phyloP scores from a whole-genome alignment of 352 stramenopile genomes.

The Globisporangium paroecandrum region DNA sequence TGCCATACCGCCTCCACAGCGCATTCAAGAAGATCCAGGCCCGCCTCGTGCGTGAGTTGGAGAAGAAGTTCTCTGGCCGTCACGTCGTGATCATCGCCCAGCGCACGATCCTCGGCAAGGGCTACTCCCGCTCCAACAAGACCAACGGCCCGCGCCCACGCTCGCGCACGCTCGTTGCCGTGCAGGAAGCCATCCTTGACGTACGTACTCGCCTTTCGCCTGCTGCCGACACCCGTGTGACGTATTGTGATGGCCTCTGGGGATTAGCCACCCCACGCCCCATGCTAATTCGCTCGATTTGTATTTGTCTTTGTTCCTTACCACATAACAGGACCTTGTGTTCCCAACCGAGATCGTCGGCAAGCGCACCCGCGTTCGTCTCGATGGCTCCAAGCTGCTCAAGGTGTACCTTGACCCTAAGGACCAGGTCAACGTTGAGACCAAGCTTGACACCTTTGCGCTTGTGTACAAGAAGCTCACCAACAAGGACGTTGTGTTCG shows the following conservation, averaged over 20 bases:
- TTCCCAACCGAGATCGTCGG: slow-evolving; percentile 99
- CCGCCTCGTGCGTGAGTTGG: slow-evolving; percentile 97
- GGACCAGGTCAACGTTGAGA: slow-evolving; percentile 99
- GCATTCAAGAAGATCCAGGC: slow-evolving; percentile 99
- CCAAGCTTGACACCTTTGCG: slow-evolving; percentile 99
- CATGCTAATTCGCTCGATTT: slow-evolving; percentile 61
- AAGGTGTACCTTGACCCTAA: slow-evolving; percentile 99
- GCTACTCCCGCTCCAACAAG: slow-evolving; percentile 94
- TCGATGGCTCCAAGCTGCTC: slow-evolving; percentile 97
- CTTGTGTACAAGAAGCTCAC: slow-evolving; percentile 99
- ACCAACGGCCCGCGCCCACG: slow-evolving; percentile 93
- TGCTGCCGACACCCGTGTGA: slow-evolving; percentile 21
- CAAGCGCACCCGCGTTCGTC: slow-evolving; percentile 97
- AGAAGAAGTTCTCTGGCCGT: slow-evolving; percentile 99
- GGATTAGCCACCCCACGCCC: slow-evolving; percentile 86
- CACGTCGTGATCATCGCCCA: slow-evolving; percentile 99
- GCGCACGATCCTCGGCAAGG: slow-evolving; percentile 98
- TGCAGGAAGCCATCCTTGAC: slow-evolving; percentile 99
- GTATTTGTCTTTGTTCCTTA: slow-evolving; percentile 17
- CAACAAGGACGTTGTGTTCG: slow-evolving; percentile 99
- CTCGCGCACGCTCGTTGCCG: slow-evolving; percentile 96
- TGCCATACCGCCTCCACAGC: slow-evolving; percentile 97
- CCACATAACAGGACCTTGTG: slow-evolving; percentile 90
- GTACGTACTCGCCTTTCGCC: slow-evolving; percentile 52
- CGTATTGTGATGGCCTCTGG: slow-evolving; percentile 87